Evolutionary conservation across 129 eudicot genomes (phyloP).

Genomic region (Flaveria trinervia): DNA sequence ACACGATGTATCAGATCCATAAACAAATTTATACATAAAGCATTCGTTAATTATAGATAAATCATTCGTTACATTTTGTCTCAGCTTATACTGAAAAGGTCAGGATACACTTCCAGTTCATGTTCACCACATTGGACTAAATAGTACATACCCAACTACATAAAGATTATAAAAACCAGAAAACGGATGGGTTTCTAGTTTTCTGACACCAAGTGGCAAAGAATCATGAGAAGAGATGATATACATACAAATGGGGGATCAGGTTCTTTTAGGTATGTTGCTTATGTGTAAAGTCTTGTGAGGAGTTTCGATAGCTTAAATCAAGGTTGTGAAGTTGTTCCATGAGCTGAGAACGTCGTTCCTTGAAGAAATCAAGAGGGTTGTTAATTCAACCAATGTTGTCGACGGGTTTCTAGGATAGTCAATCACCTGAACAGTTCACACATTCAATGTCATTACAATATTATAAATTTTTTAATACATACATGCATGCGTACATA

Average conservation of each 20-base stretch:
- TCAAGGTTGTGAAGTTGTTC: slow-evolving; percentile 96
- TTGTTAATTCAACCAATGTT: slow-evolving; percentile 80
- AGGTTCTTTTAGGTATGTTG: slow-evolving; percentile 31
- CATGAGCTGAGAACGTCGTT: slow-evolving; percentile 87
- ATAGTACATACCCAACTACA: no score
- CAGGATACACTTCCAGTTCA: no score
- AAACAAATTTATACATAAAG: no score
- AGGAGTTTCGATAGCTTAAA: slow-evolving; percentile 56
- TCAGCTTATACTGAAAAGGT: no score
- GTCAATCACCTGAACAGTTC: slow-evolving; percentile 53
- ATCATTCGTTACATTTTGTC: no score
- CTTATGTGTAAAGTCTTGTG: slow-evolving; percentile 63
- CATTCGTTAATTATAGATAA: no score
- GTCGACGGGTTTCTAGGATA: slow-evolving; percentile 45
- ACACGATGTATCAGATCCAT: no score
- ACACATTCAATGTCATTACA: not conserved
- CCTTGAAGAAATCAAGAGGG: slow-evolving; percentile 95
- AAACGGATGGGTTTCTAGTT: no score
- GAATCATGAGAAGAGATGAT: not conserved
- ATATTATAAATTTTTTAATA: no score
- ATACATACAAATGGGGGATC: not conserved
- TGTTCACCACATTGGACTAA: no score
- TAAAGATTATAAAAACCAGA: no score
- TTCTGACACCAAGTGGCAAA: not conserved
- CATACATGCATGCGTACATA: no score